Evolutionary conservation across 1,284 basidiomycete species (phyloP).

Genomic region (Meira miltonrushii): DNA sequence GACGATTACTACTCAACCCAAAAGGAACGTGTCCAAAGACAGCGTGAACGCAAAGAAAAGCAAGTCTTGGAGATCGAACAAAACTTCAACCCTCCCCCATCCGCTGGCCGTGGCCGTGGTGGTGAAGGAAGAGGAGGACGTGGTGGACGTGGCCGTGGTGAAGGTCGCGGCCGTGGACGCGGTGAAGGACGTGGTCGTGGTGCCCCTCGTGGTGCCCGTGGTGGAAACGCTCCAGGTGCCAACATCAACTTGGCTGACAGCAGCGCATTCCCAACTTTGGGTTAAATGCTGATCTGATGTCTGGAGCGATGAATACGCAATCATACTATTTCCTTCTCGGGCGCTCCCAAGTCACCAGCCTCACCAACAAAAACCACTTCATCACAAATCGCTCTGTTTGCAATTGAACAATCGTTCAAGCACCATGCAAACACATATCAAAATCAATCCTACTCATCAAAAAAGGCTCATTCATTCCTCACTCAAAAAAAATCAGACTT

Average conservation of each 20-base stretch:
- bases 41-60: slow-evolving; percentile 21
- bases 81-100: slow-evolving; percentile 16
- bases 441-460: too few species aligned
- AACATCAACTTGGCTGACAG: slow-evolving; percentile 56
- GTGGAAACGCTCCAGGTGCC: slow-evolving; percentile 58
- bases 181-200: slow-evolving; percentile 13
- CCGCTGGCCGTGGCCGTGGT: slow-evolving; percentile 16
- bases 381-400: too few species aligned
- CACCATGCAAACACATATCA: too few species aligned
- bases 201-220: background rate
- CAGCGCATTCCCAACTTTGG: slow-evolving; percentile 49
- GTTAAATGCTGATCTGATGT: slow-evolving; percentile 17
- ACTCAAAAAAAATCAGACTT: too few species aligned
- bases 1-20: slow-evolving; percentile 39
- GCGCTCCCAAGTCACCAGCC: too few species aligned
- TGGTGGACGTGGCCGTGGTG: slow-evolving; percentile 20
- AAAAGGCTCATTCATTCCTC: too few species aligned
- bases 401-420: too few species aligned
- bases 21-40: slow-evolving; percentile 14
- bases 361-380: too few species aligned
- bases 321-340: too few species aligned
- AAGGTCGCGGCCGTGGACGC: slow-evolving; percentile 35
- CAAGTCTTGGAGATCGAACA: slow-evolving; percentile 21
- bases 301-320: too few species aligned
- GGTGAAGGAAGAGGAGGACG: slow-evolving; percentile 13